These are phyloP conservation scores for Taiozyma sp. DNA, from an alignment of 1,139 yeast species.

Conservation along the genomic window DNA sequence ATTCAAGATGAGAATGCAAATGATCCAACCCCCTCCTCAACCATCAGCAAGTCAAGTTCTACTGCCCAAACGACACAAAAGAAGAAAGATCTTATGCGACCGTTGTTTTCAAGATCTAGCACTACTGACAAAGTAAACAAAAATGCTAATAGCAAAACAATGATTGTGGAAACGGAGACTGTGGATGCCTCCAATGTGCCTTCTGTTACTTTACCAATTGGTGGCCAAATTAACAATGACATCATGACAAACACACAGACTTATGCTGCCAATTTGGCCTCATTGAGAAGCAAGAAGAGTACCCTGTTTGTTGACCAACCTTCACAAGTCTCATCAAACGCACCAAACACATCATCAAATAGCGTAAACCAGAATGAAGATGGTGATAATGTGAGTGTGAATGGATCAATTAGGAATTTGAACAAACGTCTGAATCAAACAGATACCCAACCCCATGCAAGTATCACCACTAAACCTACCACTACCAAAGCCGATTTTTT, in stretches of 20 bases:
- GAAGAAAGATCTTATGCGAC: constrained; percentile 21
- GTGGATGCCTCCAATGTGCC: constrained; percentile 23
- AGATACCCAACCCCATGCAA: constrained; percentile 10
- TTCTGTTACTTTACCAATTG: constrained; percentile 22
- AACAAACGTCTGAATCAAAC: constrained; percentile 14
- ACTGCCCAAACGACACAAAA: not conserved
- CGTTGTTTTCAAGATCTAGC: constrained; percentile 20
- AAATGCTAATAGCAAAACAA: constrained; percentile 15
- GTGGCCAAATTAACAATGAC: constrained; percentile 13
- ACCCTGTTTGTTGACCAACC: constrained; percentile 19
- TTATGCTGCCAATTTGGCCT: constrained; percentile 17
- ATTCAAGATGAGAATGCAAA: not conserved
- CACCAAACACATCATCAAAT: constrained; percentile 3
- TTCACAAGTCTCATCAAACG: constrained; percentile 4
- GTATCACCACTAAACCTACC: constrained; percentile 18
- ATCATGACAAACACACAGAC: constrained; percentile 13
- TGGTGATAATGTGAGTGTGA: constrained; percentile 18
- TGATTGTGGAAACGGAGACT: constrained; percentile 26
- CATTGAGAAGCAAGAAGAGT: constrained; percentile 22
- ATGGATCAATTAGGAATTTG: constrained; percentile 21
- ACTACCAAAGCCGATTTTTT: constrained; percentile 80
- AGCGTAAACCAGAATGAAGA: constrained; percentile 9
- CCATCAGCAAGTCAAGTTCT: not conserved
- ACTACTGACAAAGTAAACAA: constrained; percentile 19
- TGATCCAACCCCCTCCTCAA: not conserved